Conservation (phyloP, 164 flowering plant genomes). For the Nelumbo lutea region DNA sequence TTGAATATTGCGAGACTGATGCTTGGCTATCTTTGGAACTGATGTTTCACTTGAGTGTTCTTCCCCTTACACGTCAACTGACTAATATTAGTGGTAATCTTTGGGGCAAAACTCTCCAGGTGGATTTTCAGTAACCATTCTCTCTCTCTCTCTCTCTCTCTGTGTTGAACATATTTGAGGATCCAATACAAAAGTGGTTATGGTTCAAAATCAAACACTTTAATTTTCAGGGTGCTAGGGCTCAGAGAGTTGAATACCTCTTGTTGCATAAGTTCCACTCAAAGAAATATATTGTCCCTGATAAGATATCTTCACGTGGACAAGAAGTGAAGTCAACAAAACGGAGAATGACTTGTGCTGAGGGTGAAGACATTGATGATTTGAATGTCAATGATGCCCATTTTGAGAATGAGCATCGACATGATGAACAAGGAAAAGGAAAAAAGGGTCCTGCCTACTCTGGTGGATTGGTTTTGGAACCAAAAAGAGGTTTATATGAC, state of each 20-base stretch:
- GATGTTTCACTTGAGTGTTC: conserved; percentile 95
- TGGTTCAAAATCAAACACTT: not conserved
- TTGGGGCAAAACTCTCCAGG: conserved; percentile 99
- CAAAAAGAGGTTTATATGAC: conserved; percentile 94
- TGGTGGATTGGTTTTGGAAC: conserved; percentile 98
- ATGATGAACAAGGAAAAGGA: conserved; percentile 42
- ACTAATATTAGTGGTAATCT: conserved; percentile 98
- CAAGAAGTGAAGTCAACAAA: conserved; percentile 55
- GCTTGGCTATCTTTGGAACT: conserved; percentile 98
- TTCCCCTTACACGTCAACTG: conserved; percentile 94
- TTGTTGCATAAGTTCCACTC: conserved; percentile 93
- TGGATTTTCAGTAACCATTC: conserved; percentile 23
- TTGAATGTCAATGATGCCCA: conserved; percentile 30
- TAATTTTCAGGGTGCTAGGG: conserved; percentile 86
- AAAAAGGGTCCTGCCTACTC: conserved; percentile 87
- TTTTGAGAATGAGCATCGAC: conserved; percentile 37
- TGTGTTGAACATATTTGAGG: not conserved
- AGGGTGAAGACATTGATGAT: conserved; percentile 42
- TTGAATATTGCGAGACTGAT: conserved; percentile 93
- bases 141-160: not conserved
- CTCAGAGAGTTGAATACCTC: conserved; percentile 95
- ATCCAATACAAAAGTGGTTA: conserved; percentile 2
- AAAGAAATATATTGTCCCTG: conserved; percentile 89
- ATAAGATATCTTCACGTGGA: conserved; percentile 52
- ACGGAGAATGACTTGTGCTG: conserved; percentile 40